A percentile compares a stretch with the other conserved stretches of the same genome.
Evolutionary conservation across 163 green algal genomes (phyloP).

Genomic region (Picocystis sp.): DNA sequence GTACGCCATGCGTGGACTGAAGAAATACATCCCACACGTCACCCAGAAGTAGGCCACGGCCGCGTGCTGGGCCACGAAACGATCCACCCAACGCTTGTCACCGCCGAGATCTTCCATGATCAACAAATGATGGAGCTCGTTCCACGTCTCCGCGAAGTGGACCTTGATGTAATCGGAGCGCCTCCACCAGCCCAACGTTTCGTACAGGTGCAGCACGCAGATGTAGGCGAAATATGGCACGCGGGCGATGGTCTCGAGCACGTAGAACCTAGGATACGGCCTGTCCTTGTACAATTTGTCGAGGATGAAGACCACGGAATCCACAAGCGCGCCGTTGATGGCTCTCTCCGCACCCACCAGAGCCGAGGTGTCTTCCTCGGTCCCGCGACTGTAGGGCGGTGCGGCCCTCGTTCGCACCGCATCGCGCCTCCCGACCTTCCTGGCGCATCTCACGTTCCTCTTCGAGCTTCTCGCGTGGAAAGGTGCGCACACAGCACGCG

Average conservation of each 20-base stretch:
- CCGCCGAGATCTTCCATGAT: constrained; percentile 90
- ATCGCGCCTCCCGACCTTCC: too few relatives aligned
- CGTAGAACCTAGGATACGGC: constrained; percentile 26
- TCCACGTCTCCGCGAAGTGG: constrained; percentile 77
- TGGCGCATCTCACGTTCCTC: too few relatives aligned
- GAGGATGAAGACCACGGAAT: constrained; percentile 3
- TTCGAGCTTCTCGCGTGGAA: too few relatives aligned
- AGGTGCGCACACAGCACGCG: too few relatives aligned
- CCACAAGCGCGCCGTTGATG: too few relatives aligned
- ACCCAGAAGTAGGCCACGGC: constrained; percentile 85
- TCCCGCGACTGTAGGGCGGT: too few relatives aligned
- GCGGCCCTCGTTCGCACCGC: too few relatives aligned
- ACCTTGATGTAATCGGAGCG: constrained; percentile 24
- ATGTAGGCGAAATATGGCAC: constrained; percentile 59
- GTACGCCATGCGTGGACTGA: constrained; percentile 46
- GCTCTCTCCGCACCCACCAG: too few relatives aligned
- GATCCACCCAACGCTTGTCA: constrained; percentile 52
- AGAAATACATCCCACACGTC: constrained; percentile 17
- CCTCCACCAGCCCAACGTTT: constrained; percentile 75
- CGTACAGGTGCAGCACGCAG: constrained; percentile 90
- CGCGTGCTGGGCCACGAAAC: constrained; percentile 77
- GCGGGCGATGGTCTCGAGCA: constrained; percentile 28
- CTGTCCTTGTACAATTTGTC: constrained; percentile 12
- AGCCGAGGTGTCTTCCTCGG: too few relatives aligned
- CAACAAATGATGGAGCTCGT: constrained; percentile 48